Conservation (phyloP, 768 basidiomycete species). For the Collybia mongolica region DNA sequence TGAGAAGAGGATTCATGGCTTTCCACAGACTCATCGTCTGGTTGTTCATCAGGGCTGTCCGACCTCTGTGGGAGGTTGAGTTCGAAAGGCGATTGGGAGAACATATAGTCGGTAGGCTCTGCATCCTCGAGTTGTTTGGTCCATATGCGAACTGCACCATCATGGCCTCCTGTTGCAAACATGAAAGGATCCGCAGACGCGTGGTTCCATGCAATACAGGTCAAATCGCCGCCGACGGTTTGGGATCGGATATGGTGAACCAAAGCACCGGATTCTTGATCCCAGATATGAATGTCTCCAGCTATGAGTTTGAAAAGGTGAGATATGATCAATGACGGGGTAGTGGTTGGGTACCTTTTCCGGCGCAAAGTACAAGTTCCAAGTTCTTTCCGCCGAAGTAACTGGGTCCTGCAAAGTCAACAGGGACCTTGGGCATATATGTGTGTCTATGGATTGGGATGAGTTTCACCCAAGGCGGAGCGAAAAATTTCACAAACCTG, state of each 20-base stretch:
- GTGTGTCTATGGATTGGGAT: slow-evolving; percentile 49
- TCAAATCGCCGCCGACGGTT: slow-evolving; percentile 65
- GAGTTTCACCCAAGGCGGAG: slow-evolving; percentile 5
- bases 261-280: slow-evolving; percentile 72
- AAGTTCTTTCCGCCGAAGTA: slow-evolving; percentile 82
- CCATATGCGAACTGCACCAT: slow-evolving; percentile 76
- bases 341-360: slow-evolving; percentile 51
- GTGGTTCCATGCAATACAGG: slow-evolving; percentile 81
- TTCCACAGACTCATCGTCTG: slow-evolving; percentile 3
- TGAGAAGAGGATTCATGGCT: neutral
- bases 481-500: slow-evolving; percentile 24
- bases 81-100: slow-evolving; percentile 16
- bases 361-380: slow-evolving; percentile 75
- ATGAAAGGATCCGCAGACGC: slow-evolving; percentile 62
- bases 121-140: slow-evolving; percentile 38
- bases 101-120: neutral
- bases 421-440: slow-evolving; percentile 64
- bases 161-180: slow-evolving; percentile 78
- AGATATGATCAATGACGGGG: neutral
- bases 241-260: slow-evolving; percentile 70
- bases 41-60: slow-evolving; percentile 6
- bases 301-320: slow-evolving; percentile 34
- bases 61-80: slow-evolving; percentile 12
- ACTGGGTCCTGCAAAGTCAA: slow-evolving; percentile 79
- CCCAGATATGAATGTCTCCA: slow-evolving; percentile 87